Conservation (phyloP, 2,329 filamentous ascomycete genomes). For the Diplodia intermedia region DNA sequence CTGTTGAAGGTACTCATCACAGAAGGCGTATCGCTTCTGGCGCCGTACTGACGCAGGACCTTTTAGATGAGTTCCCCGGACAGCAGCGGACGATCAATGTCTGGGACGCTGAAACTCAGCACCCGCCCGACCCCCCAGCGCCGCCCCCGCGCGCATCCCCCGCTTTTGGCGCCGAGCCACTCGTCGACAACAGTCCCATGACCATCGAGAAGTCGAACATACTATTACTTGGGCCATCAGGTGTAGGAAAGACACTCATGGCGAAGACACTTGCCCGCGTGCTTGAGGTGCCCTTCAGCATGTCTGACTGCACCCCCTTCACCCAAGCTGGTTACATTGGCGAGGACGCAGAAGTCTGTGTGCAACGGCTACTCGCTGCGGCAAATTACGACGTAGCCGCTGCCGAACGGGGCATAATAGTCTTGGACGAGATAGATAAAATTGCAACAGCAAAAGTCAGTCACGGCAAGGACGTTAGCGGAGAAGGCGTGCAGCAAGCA, state of each 20-base stretch:
- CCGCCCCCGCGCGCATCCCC: slow-evolving; percentile 38
- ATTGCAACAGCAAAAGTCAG: slow-evolving; percentile 86
- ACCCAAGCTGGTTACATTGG: slow-evolving; percentile 98
- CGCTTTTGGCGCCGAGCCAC: slow-evolving; percentile 46
- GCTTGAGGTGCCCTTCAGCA: slow-evolving; percentile 93
- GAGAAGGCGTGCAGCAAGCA: slow-evolving; percentile 96
- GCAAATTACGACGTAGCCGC: slow-evolving; percentile 86
- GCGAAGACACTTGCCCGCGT: slow-evolving; percentile 89
- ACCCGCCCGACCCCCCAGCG: slow-evolving; percentile 37
- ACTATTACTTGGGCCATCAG: slow-evolving; percentile 86
- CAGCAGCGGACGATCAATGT: slow-evolving; percentile 62
- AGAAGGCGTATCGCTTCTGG: slow-evolving; percentile 1
- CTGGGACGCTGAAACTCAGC: slow-evolving; percentile 32
- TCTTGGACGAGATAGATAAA: slow-evolving; percentile 97
- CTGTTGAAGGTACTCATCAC: slow-evolving; percentile 71
- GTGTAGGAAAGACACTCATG: slow-evolving; percentile 96
- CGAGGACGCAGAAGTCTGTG: slow-evolving; percentile 95
- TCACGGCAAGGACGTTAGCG: slow-evolving; percentile 91
- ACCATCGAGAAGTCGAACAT: slow-evolving; percentile 97
- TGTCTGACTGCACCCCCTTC: slow-evolving; percentile 94
- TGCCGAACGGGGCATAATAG: slow-evolving; percentile 91
- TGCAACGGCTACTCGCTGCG: slow-evolving; percentile 87
- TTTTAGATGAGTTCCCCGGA: slow-evolving; percentile 66
- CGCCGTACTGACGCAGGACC: slow-evolving; percentile 29
- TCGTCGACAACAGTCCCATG: slow-evolving; percentile 65